Evolutionary conservation across 495 filamentous ascomycete species (phyloP), one percentile per base, ranked within the genome.

Genomic region (Cercophora scortea): DNA sequence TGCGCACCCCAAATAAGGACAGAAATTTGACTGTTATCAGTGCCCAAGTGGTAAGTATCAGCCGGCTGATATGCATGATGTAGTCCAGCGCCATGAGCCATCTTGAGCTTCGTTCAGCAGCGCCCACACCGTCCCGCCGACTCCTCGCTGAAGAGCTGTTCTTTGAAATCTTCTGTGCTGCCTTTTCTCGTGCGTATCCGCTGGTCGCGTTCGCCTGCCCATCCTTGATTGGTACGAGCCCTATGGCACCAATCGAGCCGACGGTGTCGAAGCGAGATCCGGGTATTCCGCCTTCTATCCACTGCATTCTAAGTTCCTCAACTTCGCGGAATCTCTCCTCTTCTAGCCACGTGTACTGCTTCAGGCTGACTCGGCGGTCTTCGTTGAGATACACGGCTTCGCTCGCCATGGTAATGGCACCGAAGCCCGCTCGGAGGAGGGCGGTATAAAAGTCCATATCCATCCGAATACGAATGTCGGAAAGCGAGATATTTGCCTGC

Each of bases 301-400:
- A 75, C 62, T 76, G 69, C 64, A 75, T 73, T 49, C 71, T 66
- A 17, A 76, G 55, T 57, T 84, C 76, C 32, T 88, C 77, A 13
- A 93, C 65, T 55, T 87, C 80, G 41, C 69, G 72, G 8, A 83
- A 68, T 18, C 90, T 78, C 42, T 95, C 90, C 42, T 87, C 84
- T 58, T 98, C 93, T 10, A 98, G 72, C 93, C 93, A 98, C 0
- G 94, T 97, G 72, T 84, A 83, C n/a, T 73, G 72, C 38, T 82
- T 79, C 9, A 95, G 73, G 45, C 80, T 80, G 17, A 98, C 82
- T n/a, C 72, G 71, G 32, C 79, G 78, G 11, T 90, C 90, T 70
- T 97, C 93, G 48, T 95, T 92, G 17, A 98, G 76, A 62, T 94
- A 98, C 0, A 97, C 94, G 0, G 93, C 92, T 64, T 97, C 90